Base-by-base conservation (phyloP, 1,139 yeast genomes). In the Zygoascus hellenicus region DNA sequence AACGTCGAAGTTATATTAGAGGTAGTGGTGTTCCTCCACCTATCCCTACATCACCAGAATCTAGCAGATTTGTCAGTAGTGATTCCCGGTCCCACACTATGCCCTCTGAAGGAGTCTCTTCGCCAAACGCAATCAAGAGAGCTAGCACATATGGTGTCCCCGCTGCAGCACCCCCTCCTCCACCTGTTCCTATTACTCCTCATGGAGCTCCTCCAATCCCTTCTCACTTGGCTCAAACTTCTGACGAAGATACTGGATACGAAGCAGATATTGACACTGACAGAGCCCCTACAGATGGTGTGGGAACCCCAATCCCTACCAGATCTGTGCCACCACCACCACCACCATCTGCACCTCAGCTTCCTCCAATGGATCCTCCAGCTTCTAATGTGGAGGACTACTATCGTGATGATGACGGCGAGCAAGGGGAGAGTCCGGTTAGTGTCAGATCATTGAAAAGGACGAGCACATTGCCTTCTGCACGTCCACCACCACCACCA, bases 181-280 rank as follows among this genome's bases (percentile, higher is more conserved):
- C 39, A 15, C 52, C 53, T 2, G 44, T 44, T n/a, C 48, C 50
- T 13, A 46, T 43, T 9, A 37, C 45, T 6, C 29, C 13, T 16
- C 34, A 22, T 2, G 43, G 45, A 31, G 29, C 51, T 36, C 32
- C 33, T 14, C 49, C 52, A 28, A 41, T 34, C 14, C 37, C 47
- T 9, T 48, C 50, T 5, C 43, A 30, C 19, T 17, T 40, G 14
- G 48, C 42, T 15, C 54, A 52, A 29, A 52, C 52, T 31, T 51
- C 51, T 22, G 52, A 55, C 5, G 73, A 66, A 48, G 62, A 59
- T 7, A 70, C 77, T 0, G 80, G 78, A 0, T 74, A 76, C 51
- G 79, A 75, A 46, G 78, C 78, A 1, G 80, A 75, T 45, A 78
- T 71, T 35, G 79, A 75, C 49, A 65, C 74, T 0, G 76, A 70